Evolutionary conservation across 2,329 filamentous ascomycete genomes (phyloP).

Genomic region (Xylariomycetidae sp.): DNA sequence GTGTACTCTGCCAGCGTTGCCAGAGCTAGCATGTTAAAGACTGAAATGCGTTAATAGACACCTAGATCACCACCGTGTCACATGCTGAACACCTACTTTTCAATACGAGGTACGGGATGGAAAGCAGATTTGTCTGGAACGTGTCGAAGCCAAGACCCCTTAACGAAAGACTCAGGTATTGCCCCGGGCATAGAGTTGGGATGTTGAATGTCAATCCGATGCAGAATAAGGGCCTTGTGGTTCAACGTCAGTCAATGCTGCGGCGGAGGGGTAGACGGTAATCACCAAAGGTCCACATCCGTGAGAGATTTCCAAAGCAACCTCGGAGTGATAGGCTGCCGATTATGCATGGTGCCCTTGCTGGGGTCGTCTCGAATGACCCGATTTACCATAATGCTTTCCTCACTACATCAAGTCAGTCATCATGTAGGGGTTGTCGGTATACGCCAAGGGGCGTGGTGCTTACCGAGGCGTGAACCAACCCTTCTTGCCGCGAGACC

Average conservation of each 20-base stretch:
- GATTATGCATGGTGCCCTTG: constrained; percentile 54
- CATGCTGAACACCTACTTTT: too few species aligned
- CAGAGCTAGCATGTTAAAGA: constrained; percentile 31
- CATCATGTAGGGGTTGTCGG: too few species aligned
- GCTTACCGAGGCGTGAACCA: constrained; percentile 50
- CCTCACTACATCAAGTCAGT: constrained; percentile 30
- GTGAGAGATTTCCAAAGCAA: constrained; percentile 42
- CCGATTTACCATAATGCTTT: constrained; percentile 54
- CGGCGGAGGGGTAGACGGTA: neutral
- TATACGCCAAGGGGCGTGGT: too few species aligned
- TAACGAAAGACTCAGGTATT: constrained; percentile 49
- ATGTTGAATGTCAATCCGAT: constrained; percentile 45
- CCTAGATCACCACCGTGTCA: neutral
- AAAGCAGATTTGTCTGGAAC: constrained; percentile 51
- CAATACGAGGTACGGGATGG: constrained; percentile 37
- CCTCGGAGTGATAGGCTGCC: constrained; percentile 44
- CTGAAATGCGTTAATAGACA: constrained; percentile 11
- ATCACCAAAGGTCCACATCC: constrained; percentile 49
- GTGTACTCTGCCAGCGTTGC: constrained; percentile 39
- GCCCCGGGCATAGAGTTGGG: constrained; percentile 38
- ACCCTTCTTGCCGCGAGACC: constrained; percentile 40
- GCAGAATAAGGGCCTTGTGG: constrained; percentile 18
- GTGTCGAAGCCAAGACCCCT: constrained; percentile 45
- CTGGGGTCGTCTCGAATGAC: constrained; percentile 50
- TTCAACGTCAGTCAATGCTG: constrained; percentile 2